Conservation (phyloP, 352 stramenopile genomes). For the Sclerospora graminicola region DNA sequence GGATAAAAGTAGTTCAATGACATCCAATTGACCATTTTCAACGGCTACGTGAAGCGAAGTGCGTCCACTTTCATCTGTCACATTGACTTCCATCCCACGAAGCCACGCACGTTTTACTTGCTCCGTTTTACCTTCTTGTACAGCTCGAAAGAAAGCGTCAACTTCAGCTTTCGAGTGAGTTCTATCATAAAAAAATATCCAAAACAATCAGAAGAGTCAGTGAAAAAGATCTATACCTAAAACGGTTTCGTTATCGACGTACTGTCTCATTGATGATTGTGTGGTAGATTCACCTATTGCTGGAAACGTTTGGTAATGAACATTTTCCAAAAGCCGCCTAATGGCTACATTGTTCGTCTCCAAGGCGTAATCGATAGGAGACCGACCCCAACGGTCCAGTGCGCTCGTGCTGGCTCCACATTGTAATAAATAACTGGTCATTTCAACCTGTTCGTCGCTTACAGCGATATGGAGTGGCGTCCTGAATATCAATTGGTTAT, state of each 20-base stretch:
- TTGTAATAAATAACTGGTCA: conserved; percentile 53
- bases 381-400: conserved; percentile 61
- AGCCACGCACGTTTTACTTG: conserved; percentile 74
- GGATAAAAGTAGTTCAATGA: conserved; percentile 70
- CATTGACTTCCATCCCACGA: conserved; percentile 47
- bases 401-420: conserved; percentile 38
- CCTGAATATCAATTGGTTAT: conserved; percentile 10
- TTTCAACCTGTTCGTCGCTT: conserved; percentile 45
- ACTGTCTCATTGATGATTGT: too few relatives aligned
- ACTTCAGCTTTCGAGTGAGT: conserved; percentile 30
- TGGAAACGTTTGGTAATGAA: conserved; percentile 18
- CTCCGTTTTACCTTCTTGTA: conserved; percentile 55
- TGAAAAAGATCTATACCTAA: too few relatives aligned
- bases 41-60: conserved; percentile 74
- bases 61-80: conserved; percentile 34
- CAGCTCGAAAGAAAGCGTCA: conserved; percentile 39
- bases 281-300: background rate
- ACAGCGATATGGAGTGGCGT: conserved; percentile 71
- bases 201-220: too few relatives aligned
- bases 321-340: conserved; percentile 34
- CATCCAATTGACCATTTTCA: conserved; percentile 51
- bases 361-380: conserved; percentile 54
- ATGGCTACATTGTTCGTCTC: conserved; percentile 41
- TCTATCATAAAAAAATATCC: conserved; percentile 1
- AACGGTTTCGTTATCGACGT: too few relatives aligned